Percentiles rank a stretch among this genome's conserved stretches.
These are phyloP conservation scores for Pascua sp. DNA, from an alignment of 1,284 basidiomycete species.

Conservation along the genomic window DNA sequence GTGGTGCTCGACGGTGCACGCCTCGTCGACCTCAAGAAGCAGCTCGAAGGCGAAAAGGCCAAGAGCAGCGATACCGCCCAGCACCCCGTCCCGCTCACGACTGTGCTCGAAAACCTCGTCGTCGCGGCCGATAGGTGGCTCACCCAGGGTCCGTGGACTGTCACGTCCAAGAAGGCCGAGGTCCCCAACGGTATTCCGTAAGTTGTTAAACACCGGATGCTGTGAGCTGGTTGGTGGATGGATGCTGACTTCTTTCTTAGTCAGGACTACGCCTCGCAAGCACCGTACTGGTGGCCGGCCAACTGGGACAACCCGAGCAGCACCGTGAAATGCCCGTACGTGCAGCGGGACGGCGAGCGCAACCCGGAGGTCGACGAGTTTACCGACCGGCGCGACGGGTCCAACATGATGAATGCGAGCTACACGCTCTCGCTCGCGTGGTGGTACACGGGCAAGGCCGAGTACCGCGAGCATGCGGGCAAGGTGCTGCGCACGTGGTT, in stretches of 20 bases:
- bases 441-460: conserved; percentile 12
- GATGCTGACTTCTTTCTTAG: background rate
- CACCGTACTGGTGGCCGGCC: conserved; percentile 14
- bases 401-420: conserved; percentile 9
- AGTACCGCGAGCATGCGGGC: conserved; percentile 7
- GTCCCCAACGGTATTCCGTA: conserved; percentile 7
- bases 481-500: conserved; percentile 9
- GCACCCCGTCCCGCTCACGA: too few species aligned
- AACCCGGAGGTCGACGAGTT: conserved; percentile 15
- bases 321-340: conserved; percentile 5
- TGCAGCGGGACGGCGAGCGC: conserved; percentile 11
- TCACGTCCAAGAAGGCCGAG: conserved; percentile 5
- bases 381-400: conserved; percentile 10
- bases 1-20: too few species aligned
- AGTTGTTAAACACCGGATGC: background rate
- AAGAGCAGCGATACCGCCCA: too few species aligned
- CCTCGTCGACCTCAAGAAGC: too few species aligned
- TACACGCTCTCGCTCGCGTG: conserved; percentile 11
- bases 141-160: conserved; percentile 8
- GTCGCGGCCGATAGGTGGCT: conserved; percentile 1
- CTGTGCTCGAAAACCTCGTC: conserved; percentile 1
- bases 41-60: too few species aligned
- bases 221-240: too few species aligned
- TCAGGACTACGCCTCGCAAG: conserved; percentile 15
- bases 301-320: conserved; percentile 7